Evolutionary conservation across 768 basidiomycete genomes (phyloP).

Genomic region (Sutorius australiensis): DNA sequence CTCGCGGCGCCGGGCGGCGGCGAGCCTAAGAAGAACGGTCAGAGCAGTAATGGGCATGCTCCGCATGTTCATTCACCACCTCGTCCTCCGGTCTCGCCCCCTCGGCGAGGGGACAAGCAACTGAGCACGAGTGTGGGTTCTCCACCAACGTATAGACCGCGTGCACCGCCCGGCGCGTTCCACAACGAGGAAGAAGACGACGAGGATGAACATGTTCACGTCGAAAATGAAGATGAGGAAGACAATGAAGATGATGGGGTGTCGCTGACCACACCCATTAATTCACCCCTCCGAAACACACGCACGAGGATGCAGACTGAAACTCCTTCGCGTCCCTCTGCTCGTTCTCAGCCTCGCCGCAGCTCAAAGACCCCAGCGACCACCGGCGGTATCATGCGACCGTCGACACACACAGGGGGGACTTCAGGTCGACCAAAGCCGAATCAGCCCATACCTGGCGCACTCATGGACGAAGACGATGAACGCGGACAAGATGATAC

Average conservation of each 20-base stretch:
- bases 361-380: slow-evolving; percentile 2
- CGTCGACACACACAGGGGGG: slow-evolving; percentile 1
- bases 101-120: slow-evolving; percentile 12
- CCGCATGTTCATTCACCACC: slow-evolving; percentile 7
- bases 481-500: slow-evolving; percentile 18
- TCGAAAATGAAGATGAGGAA: slow-evolving; percentile 21
- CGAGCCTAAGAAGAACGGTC: not conserved
- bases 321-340: slow-evolving; percentile 14
- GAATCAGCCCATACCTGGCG: slow-evolving; percentile 40
- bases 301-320: slow-evolving; percentile 7
- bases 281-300: slow-evolving; percentile 13
- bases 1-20: not conserved
- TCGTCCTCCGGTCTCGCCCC: slow-evolving; percentile 4
- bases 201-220: slow-evolving; percentile 19
- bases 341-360: slow-evolving; percentile 10
- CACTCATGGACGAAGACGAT: slow-evolving; percentile 39
- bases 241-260: slow-evolving; percentile 12
- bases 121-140: slow-evolving; percentile 4
- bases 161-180: slow-evolving; percentile 46
- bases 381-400: not conserved
- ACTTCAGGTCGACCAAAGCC: slow-evolving; percentile 6
- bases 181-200: slow-evolving; percentile 32
- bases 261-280: slow-evolving; percentile 4
- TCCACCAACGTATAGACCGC: slow-evolving; percentile 36
- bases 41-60: not conserved